phyloP scores from a whole-genome alignment of 2,329 filamentous ascomycete genomes.

The Clarireedia homoeocarpa region DNA sequence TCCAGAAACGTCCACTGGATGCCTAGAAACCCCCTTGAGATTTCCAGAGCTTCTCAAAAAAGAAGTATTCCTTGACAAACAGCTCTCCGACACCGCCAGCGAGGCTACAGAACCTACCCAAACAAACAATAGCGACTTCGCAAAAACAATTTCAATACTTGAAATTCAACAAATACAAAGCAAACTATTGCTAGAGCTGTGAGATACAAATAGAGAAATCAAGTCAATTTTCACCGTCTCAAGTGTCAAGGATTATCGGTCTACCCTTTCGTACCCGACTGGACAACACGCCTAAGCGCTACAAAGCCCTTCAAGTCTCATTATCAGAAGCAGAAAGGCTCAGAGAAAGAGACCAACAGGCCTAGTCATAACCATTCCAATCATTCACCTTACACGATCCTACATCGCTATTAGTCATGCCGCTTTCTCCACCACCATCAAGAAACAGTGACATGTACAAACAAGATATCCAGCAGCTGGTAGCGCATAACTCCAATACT shows the following conservation, averaged over 20 bases:
- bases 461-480: constrained; percentile 36
- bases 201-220: too few relatives aligned
- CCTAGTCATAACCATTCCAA: too few relatives aligned
- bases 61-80: constrained; percentile 9
- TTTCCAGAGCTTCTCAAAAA: constrained; percentile 25
- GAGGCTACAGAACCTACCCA: not conserved
- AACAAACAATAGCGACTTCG: not conserved
- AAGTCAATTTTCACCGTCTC: too few relatives aligned
- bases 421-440: constrained; percentile 33
- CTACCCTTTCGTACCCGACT: too few relatives aligned
- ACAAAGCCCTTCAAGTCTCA: not conserved
- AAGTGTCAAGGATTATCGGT: too few relatives aligned
- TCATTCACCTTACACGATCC: not conserved
- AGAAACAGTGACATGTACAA: constrained; percentile 33
- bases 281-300: too few relatives aligned
- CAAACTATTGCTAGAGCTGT: too few relatives aligned
- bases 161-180: not conserved
- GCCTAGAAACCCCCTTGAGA: constrained; percentile 20
- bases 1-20: constrained; percentile 23
- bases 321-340: too few relatives aligned
- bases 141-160: not conserved
- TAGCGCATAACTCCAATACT: constrained; percentile 36
- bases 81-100: not conserved
- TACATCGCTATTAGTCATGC: constrained; percentile 12
- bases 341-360: too few relatives aligned